Base-by-base conservation (phyloP, 73 alveolate genomes). In the Durusdinium trenchii region DNA sequence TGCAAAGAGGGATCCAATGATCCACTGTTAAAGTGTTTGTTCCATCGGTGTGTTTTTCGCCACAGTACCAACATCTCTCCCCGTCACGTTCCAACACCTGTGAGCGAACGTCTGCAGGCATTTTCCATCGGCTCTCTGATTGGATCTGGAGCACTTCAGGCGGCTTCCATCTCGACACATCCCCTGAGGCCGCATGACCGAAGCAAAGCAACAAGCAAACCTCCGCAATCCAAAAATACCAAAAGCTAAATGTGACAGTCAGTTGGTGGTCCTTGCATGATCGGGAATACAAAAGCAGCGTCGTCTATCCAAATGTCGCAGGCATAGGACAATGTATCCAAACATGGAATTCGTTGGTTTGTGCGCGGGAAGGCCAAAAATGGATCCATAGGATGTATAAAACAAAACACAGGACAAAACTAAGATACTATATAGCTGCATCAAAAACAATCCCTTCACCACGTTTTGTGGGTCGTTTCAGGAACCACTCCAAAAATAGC, bases 1-100 rank as follows among this genome's bases (percentile, higher is more conserved):
- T 76, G 60, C 98, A 93, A n/a, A 93, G 98, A 20, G 98, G 98
- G 82, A 93, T 93, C 98, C 98, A 93, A 78, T 93, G 98, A 46
- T 93, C 98, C 54, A 93, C 98, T 4, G 98, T 93, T n/a, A 23
- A 57, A 16, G 69, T 57, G 32, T 16, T 16, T 57, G n/a, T n/a
- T n/a, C n/a, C n/a, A n/a, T n/a, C n/a, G 42, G 43, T 86, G 9
- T 86, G 86, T 23, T 47, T 46, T 3, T 73, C 96, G 3, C 96
- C 96, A 16, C 96, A 90, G 67, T 90, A 90, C 96, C 96, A 90
- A 36, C 96, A 90, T 43, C 52, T 90, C 75, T 67, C 79, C 6
- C n/a, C 50, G 32, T 90, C 96, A 10, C 96, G 86, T 38, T 46
- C 87, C 64, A 90, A 38, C n/a, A 90, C 30, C 52, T 62, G 61